These are phyloP conservation scores for Arxiozyma slooffiae DNA, from an alignment of 1,139 yeast genomes.

Conservation along the genomic window DNA sequence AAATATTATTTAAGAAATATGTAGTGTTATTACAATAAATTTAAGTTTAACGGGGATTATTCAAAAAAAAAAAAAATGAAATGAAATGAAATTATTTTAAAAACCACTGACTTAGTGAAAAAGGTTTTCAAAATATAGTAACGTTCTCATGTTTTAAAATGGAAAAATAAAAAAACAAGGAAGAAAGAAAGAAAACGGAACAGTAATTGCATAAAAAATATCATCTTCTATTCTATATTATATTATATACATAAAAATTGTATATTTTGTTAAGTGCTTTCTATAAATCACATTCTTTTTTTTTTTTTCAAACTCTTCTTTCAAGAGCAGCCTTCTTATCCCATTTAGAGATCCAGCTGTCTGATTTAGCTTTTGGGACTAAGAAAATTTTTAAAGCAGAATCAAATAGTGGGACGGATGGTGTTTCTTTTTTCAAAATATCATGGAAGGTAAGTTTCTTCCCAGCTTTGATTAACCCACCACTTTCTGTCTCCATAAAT, in stretches of 20 bases:
- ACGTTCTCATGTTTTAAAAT: no score
- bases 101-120: not conserved
- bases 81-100: not conserved
- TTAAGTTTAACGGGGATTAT: no score
- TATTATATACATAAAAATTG: not conserved
- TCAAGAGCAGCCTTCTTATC: constrained; percentile 54
- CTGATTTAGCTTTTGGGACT: constrained; percentile 63
- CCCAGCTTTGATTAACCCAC: constrained; percentile 82
- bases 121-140: no score
- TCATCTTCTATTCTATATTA: not conserved
- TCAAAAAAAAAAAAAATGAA: no score
- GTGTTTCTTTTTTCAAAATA: constrained; percentile 51
- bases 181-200: no score
- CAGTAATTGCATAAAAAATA: no score
- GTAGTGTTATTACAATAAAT: no score
- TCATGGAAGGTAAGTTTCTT: constrained; percentile 59
- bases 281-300: not conserved
- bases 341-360: constrained; percentile 60
- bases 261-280: not conserved
- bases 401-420: constrained; percentile 72
- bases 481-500: constrained; percentile 70
- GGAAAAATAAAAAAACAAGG: no score
- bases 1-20: no score
- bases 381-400: constrained; percentile 62
- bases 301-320: constrained; percentile 31